A percentile compares a stretch with the other conserved stretches of the same genome.
phyloP scores from a whole-genome alignment of 352 stramenopile genomes.

The Phytophthora capsici region DNA sequence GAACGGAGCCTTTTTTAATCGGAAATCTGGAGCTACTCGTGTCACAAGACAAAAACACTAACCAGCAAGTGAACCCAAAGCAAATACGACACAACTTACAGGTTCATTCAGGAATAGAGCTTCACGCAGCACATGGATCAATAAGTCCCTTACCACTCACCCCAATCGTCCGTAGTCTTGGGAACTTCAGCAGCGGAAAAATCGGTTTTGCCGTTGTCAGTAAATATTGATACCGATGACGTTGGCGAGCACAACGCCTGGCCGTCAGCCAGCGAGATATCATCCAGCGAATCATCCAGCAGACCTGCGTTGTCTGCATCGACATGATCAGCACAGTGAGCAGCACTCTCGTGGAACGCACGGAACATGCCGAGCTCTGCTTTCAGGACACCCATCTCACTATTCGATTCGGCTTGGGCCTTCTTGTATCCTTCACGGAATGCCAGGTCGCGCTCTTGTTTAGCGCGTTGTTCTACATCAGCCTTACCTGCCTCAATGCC shows the following conservation, averaged over 20 bases:
- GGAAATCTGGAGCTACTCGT: constrained; percentile 22
- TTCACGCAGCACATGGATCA: constrained; percentile 23
- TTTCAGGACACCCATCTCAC: constrained; percentile 51
- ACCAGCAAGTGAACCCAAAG: neutral
- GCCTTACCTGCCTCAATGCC: constrained; percentile 44
- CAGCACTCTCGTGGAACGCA: constrained; percentile 51
- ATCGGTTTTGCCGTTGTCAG: constrained; percentile 47
- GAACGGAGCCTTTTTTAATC: constrained; percentile 59
- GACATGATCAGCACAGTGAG: constrained; percentile 38
- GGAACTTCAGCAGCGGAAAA: constrained; percentile 16
- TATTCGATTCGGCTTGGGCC: constrained; percentile 34
- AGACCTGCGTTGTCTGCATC: constrained; percentile 19
- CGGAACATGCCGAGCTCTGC: constrained; percentile 60
- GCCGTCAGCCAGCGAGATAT: constrained; percentile 48
- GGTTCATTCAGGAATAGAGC: constrained; percentile 28
- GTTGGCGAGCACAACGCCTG: constrained; percentile 44
- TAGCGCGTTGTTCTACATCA: constrained; percentile 41
- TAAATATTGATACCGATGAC: constrained; percentile 54
- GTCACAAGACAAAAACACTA: constrained; percentile 18
- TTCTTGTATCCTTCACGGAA: constrained; percentile 50
- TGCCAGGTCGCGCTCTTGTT: constrained; percentile 40
- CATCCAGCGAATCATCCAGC: constrained; percentile 41
- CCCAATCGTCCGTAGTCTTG: constrained; percentile 61
- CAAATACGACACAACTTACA: constrained; percentile 7
- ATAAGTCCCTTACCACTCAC: constrained; percentile 58